Evolutionary conservation across 331 rosid genomes (phyloP).

Genomic region (Pyrus hybrid): DNA sequence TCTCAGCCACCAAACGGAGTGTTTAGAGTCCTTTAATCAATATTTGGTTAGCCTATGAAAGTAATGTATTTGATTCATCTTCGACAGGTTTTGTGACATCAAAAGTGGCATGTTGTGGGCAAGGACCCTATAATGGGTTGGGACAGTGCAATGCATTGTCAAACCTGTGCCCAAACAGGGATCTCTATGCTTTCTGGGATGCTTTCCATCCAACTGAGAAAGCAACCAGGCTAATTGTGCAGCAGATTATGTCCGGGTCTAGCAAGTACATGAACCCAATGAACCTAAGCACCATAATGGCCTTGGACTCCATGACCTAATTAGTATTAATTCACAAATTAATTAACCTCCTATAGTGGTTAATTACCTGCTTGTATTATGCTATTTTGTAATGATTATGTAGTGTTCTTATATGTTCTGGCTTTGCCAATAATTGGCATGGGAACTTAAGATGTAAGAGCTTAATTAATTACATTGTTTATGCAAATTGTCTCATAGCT

Average conservation of each 20-base stretch:
- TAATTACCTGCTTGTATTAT: not conserved
- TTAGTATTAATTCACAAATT: not conserved
- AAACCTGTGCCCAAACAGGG: slow-evolving; percentile 39
- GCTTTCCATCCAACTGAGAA: slow-evolving; percentile 53
- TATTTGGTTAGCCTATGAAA: not conserved
- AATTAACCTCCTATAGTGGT: not conserved
- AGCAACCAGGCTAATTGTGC: slow-evolving; percentile 29
- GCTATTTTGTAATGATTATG: not conserved
- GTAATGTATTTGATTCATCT: not conserved
- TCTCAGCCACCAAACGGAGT: not conserved
- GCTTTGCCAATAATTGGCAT: not conserved
- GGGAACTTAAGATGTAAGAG: not conserved
- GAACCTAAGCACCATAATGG: slow-evolving; percentile 54
- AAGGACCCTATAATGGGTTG: slow-evolving; percentile 48
- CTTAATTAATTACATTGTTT: not conserved
- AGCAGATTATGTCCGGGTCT: slow-evolving; percentile 33
- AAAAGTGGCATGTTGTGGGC: slow-evolving; percentile 52
- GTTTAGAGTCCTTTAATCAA: not conserved
- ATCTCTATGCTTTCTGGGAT: slow-evolving; percentile 45
- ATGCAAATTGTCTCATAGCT: not conserved
- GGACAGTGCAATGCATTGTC: slow-evolving; percentile 34
- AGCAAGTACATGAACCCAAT: slow-evolving; percentile 33
- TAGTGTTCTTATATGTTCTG: not conserved
- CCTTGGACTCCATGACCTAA: slow-evolving; percentile 29
- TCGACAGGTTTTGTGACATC: slow-evolving; percentile 46